Evolutionary conservation across 1,284 basidiomycete species (phyloP), one percentile per base, ranked within the genome.

Genomic region (Peniophora sp.): DNA sequence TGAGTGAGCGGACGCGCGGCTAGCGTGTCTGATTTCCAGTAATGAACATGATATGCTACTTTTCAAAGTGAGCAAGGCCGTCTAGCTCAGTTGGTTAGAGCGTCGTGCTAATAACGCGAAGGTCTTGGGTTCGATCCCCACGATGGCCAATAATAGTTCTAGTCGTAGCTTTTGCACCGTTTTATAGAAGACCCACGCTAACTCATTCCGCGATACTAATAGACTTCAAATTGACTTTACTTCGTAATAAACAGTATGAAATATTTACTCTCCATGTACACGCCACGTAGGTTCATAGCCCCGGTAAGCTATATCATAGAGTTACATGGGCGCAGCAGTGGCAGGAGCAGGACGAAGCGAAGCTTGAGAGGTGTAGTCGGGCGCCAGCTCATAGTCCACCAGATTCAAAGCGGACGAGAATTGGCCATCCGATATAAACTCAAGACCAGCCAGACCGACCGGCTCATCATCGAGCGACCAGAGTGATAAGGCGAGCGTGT

Each of bases 401-500:
- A 56, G 36, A 19, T 50, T 39, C 49, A 54, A 34, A 2, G 52
- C 22, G 20, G 55, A 49, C 1, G 56, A 43, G 38, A 52, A 55
- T 9, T 49, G 27, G 16, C 56, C 74, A 55, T 77, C 74, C 1
- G 70, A 66, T 16, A 73, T 63, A 19, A 75, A 58, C 38, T 65
- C 53, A 19, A 76, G 57, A 3, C 70, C 70, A 19, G 66, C 64
- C 27, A 77, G 62, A 3, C 67, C 68, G 2, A 73, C 71, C 10
- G 74, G 73, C 3, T 51, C 49, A 0, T 52, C 58, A 54, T 75
- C 73, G 22, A 77, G 64, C 11, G 74, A 71, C 74, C 74, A 77
- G 3, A 77, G 58, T 9, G 73, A 74, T 14, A 77, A 53, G 1
- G 68, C 74, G 11, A 77, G 58, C 1, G 74, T 75, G 54, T 77